Conservation (phyloP, 1,284 basidiomycete genomes). For the Sutorius eximius region DNA sequence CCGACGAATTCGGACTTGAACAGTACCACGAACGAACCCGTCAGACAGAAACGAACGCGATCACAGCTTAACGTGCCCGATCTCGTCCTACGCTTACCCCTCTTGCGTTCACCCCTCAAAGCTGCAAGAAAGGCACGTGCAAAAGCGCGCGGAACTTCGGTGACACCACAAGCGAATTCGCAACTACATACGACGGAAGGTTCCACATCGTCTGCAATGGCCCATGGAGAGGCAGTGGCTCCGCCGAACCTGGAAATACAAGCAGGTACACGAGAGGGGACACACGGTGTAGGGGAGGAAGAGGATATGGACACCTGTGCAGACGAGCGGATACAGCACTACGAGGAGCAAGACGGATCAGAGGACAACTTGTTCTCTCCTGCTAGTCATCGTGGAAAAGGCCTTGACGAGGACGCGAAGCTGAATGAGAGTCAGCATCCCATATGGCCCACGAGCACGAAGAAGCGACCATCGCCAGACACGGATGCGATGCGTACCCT, state of each 20-base stretch:
- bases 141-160: neutral
- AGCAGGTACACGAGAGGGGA: neutral
- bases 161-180: neutral
- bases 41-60: constrained; percentile 43
- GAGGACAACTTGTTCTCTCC: constrained; percentile 12
- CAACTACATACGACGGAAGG: neutral
- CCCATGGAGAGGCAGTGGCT: neutral
- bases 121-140: constrained; percentile 41
- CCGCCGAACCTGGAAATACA: neutral
- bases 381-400: neutral
- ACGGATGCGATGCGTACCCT: constrained; percentile 9
- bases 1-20: constrained; percentile 2
- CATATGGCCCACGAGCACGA: constrained; percentile 10
- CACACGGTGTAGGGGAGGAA: neutral
- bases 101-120: constrained; percentile 50
- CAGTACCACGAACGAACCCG: neutral
- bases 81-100: constrained; percentile 42
- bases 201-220: neutral
- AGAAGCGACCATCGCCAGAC: constrained; percentile 32
- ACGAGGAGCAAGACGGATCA: constrained; percentile 2
- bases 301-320: neutral
- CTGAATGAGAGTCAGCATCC: neutral
- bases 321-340: neutral
- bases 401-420: neutral
- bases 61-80: constrained; percentile 51